Evolutionary conservation across 1,284 basidiomycete genomes (phyloP).

Genomic region (Microbotryomycetes sp.): DNA sequence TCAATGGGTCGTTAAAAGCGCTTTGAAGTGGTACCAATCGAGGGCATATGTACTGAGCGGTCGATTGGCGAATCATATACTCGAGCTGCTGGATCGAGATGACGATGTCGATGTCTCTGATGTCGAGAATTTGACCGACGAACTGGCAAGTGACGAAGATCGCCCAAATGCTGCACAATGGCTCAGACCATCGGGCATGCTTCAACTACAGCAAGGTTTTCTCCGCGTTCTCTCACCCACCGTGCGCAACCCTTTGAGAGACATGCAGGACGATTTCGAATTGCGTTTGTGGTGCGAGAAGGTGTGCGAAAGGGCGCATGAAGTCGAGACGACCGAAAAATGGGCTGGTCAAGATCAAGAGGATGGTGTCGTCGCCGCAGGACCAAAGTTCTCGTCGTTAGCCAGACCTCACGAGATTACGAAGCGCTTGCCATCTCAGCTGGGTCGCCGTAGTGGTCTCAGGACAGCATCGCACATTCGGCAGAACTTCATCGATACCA

Average conservation of each 20-base stretch:
- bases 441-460: background rate
- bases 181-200: background rate
- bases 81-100: constrained; percentile 17
- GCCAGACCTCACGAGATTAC: background rate
- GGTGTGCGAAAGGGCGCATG: background rate
- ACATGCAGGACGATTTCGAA: constrained; percentile 1
- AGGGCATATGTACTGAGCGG: constrained; percentile 3
- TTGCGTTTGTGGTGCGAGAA: constrained; percentile 8
- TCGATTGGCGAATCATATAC: constrained; percentile 7
- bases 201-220: background rate
- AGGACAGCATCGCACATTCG: background rate
- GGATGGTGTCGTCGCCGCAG: background rate
- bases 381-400: background rate
- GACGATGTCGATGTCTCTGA: background rate
- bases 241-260: background rate
- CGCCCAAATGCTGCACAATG: too few species aligned
- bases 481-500: too few species aligned
- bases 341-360: background rate
- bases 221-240: background rate
- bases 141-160: too few species aligned
- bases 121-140: too few species aligned
- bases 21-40: constrained; percentile 12
- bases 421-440: background rate
- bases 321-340: background rate
- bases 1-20: constrained; percentile 15